Conservation (phyloP, 306 rosid species). For the Glycyrrhiza uralensis region DNA sequence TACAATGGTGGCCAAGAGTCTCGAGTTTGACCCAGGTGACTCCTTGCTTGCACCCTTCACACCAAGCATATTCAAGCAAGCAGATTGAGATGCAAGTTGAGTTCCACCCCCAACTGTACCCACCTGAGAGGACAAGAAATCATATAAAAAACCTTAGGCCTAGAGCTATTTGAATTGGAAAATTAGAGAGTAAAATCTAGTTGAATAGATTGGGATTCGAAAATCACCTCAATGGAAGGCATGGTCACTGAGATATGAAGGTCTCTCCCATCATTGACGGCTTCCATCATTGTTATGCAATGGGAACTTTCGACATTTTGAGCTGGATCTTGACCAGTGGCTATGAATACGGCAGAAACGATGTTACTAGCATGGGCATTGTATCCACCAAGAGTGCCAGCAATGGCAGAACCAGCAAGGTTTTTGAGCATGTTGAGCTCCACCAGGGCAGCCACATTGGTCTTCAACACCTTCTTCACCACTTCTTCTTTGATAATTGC, state of each 20-base stretch:
- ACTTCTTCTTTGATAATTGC: slow-evolving; percentile 65
- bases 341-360: slow-evolving; percentile 71
- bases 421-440: slow-evolving; percentile 83
- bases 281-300: slow-evolving; percentile 79
- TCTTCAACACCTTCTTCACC: slow-evolving; percentile 67
- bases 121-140: slow-evolving; percentile 41
- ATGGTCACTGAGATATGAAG: slow-evolving; percentile 72
- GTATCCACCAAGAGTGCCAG: slow-evolving; percentile 73
- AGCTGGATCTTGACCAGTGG: slow-evolving; percentile 89
- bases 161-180: neutral
- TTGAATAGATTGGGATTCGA: neutral
- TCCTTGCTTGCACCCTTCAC: slow-evolving; percentile 74
- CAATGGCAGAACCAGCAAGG: slow-evolving; percentile 72
- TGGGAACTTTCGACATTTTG: slow-evolving; percentile 82
- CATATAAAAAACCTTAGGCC: slow-evolving; percentile 1
- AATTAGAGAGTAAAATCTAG: neutral
- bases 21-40: slow-evolving; percentile 62
- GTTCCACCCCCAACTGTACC: slow-evolving; percentile 85
- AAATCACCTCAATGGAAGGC: slow-evolving; percentile 76
- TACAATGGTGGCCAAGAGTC: slow-evolving; percentile 63
- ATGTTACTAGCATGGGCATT: slow-evolving; percentile 86
- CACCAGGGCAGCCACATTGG: slow-evolving; percentile 55
- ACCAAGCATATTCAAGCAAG: slow-evolving; percentile 75
- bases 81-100: slow-evolving; percentile 81
- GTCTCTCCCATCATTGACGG: slow-evolving; percentile 63